Conservation (phyloP, 2,329 filamentous ascomycete genomes). For the Stylonectria norvegica region DNA sequence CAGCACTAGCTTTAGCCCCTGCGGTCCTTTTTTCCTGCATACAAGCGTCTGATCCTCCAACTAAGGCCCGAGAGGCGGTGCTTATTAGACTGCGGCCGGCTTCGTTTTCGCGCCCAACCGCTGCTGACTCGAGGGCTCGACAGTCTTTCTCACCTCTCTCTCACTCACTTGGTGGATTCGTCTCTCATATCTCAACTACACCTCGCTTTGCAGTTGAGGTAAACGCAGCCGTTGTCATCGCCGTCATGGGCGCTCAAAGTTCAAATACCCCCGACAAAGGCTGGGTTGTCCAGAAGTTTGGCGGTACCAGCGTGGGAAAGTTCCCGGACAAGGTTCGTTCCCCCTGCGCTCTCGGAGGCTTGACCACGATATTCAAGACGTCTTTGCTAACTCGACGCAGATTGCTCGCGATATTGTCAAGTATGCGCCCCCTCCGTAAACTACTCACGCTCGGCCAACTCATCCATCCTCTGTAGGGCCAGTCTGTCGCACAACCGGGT, state of each 20-base stretch:
- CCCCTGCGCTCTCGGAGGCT: not conserved
- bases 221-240: not conserved
- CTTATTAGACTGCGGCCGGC: too few relatives aligned
- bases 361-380: not conserved
- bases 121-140: not conserved
- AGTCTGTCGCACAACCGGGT: constrained; percentile 67
- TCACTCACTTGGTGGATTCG: not conserved
- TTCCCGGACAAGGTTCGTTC: constrained; percentile 66
- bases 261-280: constrained; percentile 40
- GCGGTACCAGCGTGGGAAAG: constrained; percentile 93
- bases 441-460: not conserved
- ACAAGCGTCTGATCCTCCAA: too few relatives aligned
- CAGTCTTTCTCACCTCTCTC: not conserved
- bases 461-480: constrained; percentile 26
- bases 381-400: constrained; percentile 19
- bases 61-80: too few relatives aligned
- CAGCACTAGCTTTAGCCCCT: too few relatives aligned
- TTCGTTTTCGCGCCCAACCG: not conserved
- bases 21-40: too few relatives aligned
- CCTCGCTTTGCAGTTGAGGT: not conserved
- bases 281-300: constrained; percentile 94
- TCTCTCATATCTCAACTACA: not conserved
- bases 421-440: constrained; percentile 25
- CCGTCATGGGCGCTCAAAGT: constrained; percentile 32
- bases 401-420: constrained; percentile 44